Evolutionary conservation across 202 grass and related monocot species (phyloP), one percentile per base, ranked within the genome.

Genomic region (Alloteropsis angusta): DNA sequence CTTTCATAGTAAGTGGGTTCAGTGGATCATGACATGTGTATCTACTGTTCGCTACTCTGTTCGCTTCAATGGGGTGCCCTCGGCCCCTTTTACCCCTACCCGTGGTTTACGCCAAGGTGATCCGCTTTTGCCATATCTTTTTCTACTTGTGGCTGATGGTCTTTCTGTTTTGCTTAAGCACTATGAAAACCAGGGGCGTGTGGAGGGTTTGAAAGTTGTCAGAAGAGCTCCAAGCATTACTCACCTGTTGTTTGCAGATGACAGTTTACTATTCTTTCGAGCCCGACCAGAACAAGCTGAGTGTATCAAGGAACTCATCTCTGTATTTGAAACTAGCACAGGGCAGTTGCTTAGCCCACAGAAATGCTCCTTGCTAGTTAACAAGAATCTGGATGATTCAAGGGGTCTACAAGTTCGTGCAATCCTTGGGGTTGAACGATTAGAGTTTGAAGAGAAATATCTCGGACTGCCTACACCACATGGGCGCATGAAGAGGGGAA

Each of bases 111-210:
- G 49, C 0, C 49, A 53, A 53, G 49, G 49, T 21, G 49, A 53
- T 53, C 49, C 49, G 2, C 49, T 53, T 19, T 53, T 7, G 6
- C 49, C 49, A 3, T 53, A 53, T 5, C 18, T 53, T 2, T n/a
- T 53, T 8, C 49, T 21, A 0, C 3, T 53, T 0, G 49, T 53
- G 0, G 49, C 18, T 19, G 49, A 53, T 9, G n/a, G 49, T 3
- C 6, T 53, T 4, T 53, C 16, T 53, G 0, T 2, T 8, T 6
- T 53, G 5, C 9, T 53, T 0, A 2, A 17, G 0, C 49, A 9
- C 0, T 9, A 19, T 19, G 18, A 53, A 5, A 1, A 1, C 17
- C 0, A 1, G 6, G 5, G 49, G 2, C n/a, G 2, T 1, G 0
- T 52, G 0, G 49, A 53, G 3, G 49, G 18, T 0, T 9, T 53